Conservation (phyloP, 2,329 filamentous ascomycete genomes). For the Clonostachys rhizophaga region DNA sequence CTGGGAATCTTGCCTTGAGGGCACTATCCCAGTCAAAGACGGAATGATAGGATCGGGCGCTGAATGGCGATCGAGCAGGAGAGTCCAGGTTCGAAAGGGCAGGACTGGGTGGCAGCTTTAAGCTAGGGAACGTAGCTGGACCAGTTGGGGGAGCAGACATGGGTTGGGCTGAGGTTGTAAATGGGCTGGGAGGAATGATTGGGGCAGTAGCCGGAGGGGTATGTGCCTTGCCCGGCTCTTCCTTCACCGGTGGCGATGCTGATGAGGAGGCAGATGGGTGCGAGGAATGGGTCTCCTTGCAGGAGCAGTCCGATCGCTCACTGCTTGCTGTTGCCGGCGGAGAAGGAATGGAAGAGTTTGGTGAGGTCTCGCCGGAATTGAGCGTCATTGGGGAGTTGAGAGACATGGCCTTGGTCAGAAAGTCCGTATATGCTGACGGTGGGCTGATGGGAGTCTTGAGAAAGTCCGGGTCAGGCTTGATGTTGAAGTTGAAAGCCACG, state of each 20-base stretch:
- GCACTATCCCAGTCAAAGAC: constrained; percentile 77
- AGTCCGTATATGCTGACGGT: constrained; percentile 85
- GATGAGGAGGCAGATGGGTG: neutral
- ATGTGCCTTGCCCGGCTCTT: constrained; percentile 14
- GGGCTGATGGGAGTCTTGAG: constrained; percentile 92
- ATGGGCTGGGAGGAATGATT: constrained; percentile 40
- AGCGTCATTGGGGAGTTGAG: constrained; percentile 62
- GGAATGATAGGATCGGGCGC: constrained; percentile 58
- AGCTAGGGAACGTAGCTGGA: constrained; percentile 56
- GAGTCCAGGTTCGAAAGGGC: constrained; percentile 64
- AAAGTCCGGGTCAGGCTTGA: constrained; percentile 39
- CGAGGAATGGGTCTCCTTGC: constrained; percentile 48
- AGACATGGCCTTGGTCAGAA: constrained; percentile 74
- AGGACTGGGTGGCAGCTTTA: constrained; percentile 76
- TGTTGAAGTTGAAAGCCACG: constrained; percentile 24
- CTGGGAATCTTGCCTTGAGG: constrained; percentile 61
- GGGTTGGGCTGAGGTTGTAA: constrained; percentile 41
- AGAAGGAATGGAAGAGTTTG: constrained; percentile 30
- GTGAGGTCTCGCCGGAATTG: constrained; percentile 42
- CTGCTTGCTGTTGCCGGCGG: constrained; percentile 52
- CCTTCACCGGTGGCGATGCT: too few species aligned
- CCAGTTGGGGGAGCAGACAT: constrained; percentile 58
- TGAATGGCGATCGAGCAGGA: constrained; percentile 72
- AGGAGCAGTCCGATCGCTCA: constrained; percentile 50
- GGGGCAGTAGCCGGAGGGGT: constrained; percentile 27